Evolutionary conservation across 495 filamentous ascomycete genomes (phyloP), one percentile per base, ranked within the genome.

Genomic region (Hypoxylon lenormandii): DNA sequence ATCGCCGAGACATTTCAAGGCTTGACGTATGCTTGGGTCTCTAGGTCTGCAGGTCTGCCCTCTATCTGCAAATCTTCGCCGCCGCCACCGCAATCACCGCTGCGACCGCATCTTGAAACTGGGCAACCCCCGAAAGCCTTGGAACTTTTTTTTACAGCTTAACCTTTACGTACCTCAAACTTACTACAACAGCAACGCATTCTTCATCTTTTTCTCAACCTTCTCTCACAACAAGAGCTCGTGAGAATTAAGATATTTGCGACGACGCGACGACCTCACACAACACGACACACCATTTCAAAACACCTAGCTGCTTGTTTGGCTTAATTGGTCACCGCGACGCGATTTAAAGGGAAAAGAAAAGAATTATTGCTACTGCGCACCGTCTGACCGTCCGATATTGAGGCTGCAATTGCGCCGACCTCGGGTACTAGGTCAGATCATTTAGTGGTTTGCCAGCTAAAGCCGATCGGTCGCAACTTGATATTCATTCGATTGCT

Each of bases 1-100:
- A 23, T 6, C 60, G 48, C 66, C 66, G 60, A 69, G 60, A 69
- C 60, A 64, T 54, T 33, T 64, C 18, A 69, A 59, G 60, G 53
- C 63, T 69, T 69, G 66, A 69, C 66, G 66, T 69, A 69, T 66
- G 54, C n/a, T n/a, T n/a, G n/a, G n/a, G n/a, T n/a, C n/a, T n/a
- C n/a, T n/a, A n/a, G n/a, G 52, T 30, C 57, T 57, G 33, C 22
- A n/a, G n/a, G 36, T 26, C 37, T 23, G 22, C 11, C 13, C 51
- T 50, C 47, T 40, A 60, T 57, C 58, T 63, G 45, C 21, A 38
- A 54, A 60, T 70, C 66, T 70, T 70, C 60, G 66, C 66, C 66
- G 60, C 65, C 59, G 65, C 65, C 65, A 63, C 65, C 52, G 12
- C 18, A 15, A 52, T 26, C 42, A 15, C 60, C 45, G 46, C 33